phyloP scores from a whole-genome alignment of 345 rosid species.

The Mallotus nudiflorus region DNA sequence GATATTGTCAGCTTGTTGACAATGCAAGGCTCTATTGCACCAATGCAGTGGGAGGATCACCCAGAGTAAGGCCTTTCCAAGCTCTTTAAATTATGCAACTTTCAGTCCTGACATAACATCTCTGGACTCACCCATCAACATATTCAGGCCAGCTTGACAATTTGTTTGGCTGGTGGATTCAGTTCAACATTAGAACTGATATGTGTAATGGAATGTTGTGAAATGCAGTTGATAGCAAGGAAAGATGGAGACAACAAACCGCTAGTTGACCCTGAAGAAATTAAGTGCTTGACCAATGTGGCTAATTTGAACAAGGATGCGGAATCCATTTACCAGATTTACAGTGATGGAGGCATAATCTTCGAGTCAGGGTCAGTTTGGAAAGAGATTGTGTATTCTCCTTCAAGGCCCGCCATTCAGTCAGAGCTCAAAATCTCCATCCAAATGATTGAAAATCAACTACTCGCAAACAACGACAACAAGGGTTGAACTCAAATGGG shows the following conservation, averaged over 20 bases:
- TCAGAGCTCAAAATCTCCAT: conserved; percentile 43
- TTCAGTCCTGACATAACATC: no score
- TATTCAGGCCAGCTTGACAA: no score
- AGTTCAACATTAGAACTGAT: no score
- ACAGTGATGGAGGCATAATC: conserved; percentile 42
- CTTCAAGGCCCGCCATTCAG: conserved; percentile 46
- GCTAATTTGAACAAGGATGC: conserved; percentile 55
- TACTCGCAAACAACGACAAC: no score
- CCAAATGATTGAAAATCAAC: conserved; percentile 41
- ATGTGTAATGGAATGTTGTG: no score
- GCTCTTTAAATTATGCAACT: no score
- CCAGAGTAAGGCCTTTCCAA: conserved; percentile 46
- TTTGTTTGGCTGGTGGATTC: no score
- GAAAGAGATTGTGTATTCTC: conserved; percentile 51
- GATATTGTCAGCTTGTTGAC: conserved; percentile 81
- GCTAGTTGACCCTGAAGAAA: conserved; percentile 63
- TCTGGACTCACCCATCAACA: no score
- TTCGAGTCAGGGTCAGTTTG: conserved; percentile 59
- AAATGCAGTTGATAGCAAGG: conserved; percentile 77
- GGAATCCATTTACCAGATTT: conserved; percentile 65
- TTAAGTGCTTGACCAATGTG: conserved; percentile 47
- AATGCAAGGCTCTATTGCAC: conserved; percentile 83
- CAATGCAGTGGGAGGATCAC: conserved; percentile 76
- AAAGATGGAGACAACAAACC: conserved; percentile 64
- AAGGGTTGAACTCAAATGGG: no score